Percentiles rank a stretch among this genome's conserved stretches.
phyloP scores from a whole-genome alignment of 2,329 filamentous ascomycete genomes.

The Chaetothyriales sp. region DNA sequence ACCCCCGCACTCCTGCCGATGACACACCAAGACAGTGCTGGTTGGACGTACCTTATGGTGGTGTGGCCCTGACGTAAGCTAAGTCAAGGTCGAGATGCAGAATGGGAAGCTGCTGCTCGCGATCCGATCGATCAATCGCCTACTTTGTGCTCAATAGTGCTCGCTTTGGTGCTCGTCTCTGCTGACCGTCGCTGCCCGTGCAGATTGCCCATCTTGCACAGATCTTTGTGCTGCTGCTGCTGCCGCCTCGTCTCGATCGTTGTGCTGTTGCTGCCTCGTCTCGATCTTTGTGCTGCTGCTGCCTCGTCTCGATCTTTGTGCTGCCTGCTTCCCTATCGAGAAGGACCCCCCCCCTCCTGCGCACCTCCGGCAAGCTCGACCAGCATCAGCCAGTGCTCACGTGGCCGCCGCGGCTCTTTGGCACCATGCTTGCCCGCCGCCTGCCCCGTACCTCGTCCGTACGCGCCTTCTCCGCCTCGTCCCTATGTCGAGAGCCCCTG shows the following conservation, averaged over 20 bases:
- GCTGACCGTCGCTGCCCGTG: background rate
- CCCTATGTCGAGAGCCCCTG: conserved; percentile 23
- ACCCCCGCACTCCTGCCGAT: background rate
- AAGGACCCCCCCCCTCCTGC: background rate
- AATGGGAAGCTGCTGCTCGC: too few relatives aligned
- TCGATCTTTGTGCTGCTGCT: background rate
- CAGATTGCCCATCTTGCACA: too few relatives aligned
- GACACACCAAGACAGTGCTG: background rate
- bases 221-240: background rate
- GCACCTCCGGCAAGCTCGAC: background rate
- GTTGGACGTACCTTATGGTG: background rate
- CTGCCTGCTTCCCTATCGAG: background rate
- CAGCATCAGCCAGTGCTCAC: background rate
- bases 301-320: too few relatives aligned
- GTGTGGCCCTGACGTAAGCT: background rate
- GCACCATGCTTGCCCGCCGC: conserved; percentile 33
- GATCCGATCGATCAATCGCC: too few relatives aligned
- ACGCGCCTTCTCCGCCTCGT: conserved; percentile 47
- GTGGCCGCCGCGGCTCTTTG: conserved; percentile 1
- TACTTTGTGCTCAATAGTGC: too few relatives aligned
- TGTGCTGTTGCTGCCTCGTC: too few relatives aligned
- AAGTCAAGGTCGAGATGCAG: too few relatives aligned
- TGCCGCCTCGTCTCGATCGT: too few relatives aligned
- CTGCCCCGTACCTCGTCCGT: conserved; percentile 35
- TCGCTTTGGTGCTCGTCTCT: background rate